Percentiles rank a stretch among this genome's conserved stretches.
phyloP scores from a whole-genome alignment of 2,329 filamentous ascomycete species.

The Ramichloridium luteum region DNA sequence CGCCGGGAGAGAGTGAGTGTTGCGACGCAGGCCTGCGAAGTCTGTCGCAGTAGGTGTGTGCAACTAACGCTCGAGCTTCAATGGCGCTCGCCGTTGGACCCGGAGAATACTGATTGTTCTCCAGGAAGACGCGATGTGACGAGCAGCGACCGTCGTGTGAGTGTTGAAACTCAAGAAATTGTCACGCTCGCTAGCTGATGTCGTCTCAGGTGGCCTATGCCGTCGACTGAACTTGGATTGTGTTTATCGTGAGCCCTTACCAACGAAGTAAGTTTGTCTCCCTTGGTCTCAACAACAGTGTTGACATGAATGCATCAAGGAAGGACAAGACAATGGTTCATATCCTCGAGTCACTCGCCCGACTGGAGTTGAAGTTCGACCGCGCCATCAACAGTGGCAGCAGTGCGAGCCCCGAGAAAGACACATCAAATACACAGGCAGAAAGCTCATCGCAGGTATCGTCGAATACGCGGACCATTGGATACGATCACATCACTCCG shows the following conservation, averaged over 20 bases:
- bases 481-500: slow-evolving; percentile 24
- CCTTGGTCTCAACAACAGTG: slow-evolving; percentile 21
- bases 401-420: background rate
- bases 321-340: slow-evolving; percentile 53
- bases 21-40: slow-evolving; percentile 46
- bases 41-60: slow-evolving; percentile 34
- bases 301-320: no score
- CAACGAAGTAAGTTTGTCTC: slow-evolving; percentile 45
- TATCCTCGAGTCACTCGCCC: slow-evolving; percentile 45
- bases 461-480: background rate
- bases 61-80: background rate
- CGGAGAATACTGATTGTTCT: slow-evolving; percentile 9
- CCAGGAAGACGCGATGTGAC: slow-evolving; percentile 53
- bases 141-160: slow-evolving; percentile 48
- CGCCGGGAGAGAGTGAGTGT: slow-evolving; percentile 38
- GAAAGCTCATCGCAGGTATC: background rate
- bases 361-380: slow-evolving; percentile 46
- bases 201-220: slow-evolving; percentile 37
- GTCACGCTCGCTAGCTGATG: slow-evolving; percentile 4
- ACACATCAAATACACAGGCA: background rate
- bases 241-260: slow-evolving; percentile 47
- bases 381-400: background rate
- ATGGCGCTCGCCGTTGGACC: background rate
- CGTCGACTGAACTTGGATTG: slow-evolving; percentile 46
- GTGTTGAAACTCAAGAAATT: slow-evolving; percentile 1